Evolutionary conservation across 306 rosid species (phyloP), one percentile per base, ranked within the genome.

Genomic region (Cotoneaster glaucophyllus): DNA sequence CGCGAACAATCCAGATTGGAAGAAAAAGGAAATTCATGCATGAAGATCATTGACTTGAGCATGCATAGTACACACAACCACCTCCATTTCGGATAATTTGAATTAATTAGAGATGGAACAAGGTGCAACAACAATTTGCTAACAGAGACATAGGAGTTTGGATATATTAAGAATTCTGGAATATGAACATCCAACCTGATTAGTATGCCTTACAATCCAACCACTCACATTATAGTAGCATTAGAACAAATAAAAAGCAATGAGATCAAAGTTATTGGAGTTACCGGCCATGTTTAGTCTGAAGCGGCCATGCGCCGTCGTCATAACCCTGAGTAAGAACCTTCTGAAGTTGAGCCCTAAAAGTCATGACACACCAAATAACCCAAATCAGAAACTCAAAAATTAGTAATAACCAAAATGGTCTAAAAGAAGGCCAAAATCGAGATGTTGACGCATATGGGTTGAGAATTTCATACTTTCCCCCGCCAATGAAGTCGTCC

Each of bases 401-500:
- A 52, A 31, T 53, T 28, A 39, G 81, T 56, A 79, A 62, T 11
- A 70, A 25, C 15, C 48, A 70, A 45, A 29, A 62, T 63, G 67
- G 70, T 31, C n/a, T 73, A 22, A 66, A 48, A 39, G 18, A n/a
- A 54, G 24, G 67, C 4, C 56, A 52, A 24, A 64, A 28, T 61
- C 19, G 52, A 64, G 45, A 45, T 45, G 15, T 19, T 32, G 11
- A 73, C 74, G 58, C 12, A 15, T 25, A 45, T 67, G 45, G 65
- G 71, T 4, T 37, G 43, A 80, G 45, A 18, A 17, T 34, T 48
- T 48, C 37, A 74, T 83, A 90, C 98, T 82, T 93, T 77, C 93
- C 97, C 61, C 81, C 85, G 70, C 97, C 98, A 70, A 93, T 93
- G 58, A 88, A 91, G 83, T 88, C 98, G 66, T 93, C 98, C 32